Conservation (phyloP, 306 rosid species). For the Coriaria nepalensis region DNA sequence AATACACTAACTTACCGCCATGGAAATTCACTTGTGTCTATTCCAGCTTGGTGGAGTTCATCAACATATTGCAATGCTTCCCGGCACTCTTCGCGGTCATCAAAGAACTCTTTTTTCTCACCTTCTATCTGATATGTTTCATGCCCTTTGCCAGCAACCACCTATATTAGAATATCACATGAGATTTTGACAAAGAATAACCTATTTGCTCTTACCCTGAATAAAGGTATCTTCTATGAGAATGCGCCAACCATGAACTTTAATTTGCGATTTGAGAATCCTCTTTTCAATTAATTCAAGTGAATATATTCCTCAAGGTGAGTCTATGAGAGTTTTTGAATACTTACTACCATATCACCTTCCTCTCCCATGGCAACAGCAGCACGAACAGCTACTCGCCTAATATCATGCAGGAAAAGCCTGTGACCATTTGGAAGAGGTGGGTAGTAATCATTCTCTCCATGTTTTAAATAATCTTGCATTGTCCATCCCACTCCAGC, state of each 20-base stretch:
- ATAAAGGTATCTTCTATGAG: too few species aligned
- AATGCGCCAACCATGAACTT: too few species aligned
- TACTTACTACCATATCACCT: slow-evolving; percentile 94
- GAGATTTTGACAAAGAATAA: too few species aligned
- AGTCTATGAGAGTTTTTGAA: slow-evolving; percentile 23
- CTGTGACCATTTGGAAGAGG: slow-evolving; percentile 91
- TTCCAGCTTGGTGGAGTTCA: slow-evolving; percentile 94
- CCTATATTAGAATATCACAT: slow-evolving; percentile 28
- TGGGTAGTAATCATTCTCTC: slow-evolving; percentile 89
- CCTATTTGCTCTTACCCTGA: too few species aligned
- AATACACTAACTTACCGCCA: slow-evolving; percentile 57
- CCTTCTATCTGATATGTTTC: slow-evolving; percentile 70
- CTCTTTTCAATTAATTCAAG: background rate
- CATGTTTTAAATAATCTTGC: slow-evolving; percentile 87
- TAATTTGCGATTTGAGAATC: background rate
- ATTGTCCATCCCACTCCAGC: slow-evolving; percentile 95
- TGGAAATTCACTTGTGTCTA: slow-evolving; percentile 94
- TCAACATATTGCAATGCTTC: slow-evolving; percentile 91
- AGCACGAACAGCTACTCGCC: slow-evolving; percentile 83
- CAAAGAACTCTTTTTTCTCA: slow-evolving; percentile 64
- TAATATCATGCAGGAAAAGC: slow-evolving; percentile 81
- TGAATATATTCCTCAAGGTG: background rate
- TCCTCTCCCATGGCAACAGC: slow-evolving; percentile 99
- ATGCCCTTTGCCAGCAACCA: slow-evolving; percentile 93
- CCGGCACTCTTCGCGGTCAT: slow-evolving; percentile 90